Base-by-base conservation (phyloP, 495 filamentous ascomycete genomes). In the Penicillium flavigenum region DNA sequence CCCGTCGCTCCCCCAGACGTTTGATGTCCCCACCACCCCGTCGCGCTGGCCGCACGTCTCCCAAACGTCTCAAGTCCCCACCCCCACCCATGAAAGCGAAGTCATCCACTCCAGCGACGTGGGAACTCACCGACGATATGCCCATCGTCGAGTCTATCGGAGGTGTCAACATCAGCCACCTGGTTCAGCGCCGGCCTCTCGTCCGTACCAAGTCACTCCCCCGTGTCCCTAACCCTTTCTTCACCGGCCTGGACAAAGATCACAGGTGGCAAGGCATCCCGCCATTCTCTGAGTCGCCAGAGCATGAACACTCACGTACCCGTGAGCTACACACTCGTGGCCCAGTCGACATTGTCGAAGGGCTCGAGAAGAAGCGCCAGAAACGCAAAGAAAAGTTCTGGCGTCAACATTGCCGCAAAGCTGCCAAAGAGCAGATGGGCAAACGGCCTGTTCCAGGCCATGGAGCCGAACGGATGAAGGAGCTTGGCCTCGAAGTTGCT, bases 321-420 rank as follows among this genome's bases (percentile, higher is more conserved):
- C 71, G 71, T 31, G 77, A 83, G 57, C 59, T 79, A 26, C 85
- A 89, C 58, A 82, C 82, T 27, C 84, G 94, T 58, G 91, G 91
- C 45, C 92, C 94, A 29, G 92, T 98, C 62, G 95, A 97, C 67
- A 98, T 98, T 60, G 91, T 96, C 73, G 92, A 96, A 67, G 94
- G 94, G 6, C 85, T 98, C 8, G 94, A 98, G 77, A 86, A 89
- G 73, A 96, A 94, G 75, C 85, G 93, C 43, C 90, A 92, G 72
- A 86, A 91, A 52, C 89, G 94, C 54, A 89, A 87, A 73, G 90
- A 96, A 74, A 94, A 93, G 70, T 91, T 88, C 67, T 88, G 85
- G 74, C 87, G 91, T 66, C 91, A 94, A 73, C 85, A 91, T 63
- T 90, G 84, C 74, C 81, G 83, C 55, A 86, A 86, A 72, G 79